Percentiles rank a stretch among this genome's conserved stretches.
These are phyloP conservation scores for Colletotrichum tamarilloi DNA, from an alignment of 2,329 filamentous ascomycete species.

Conservation along the genomic window DNA sequence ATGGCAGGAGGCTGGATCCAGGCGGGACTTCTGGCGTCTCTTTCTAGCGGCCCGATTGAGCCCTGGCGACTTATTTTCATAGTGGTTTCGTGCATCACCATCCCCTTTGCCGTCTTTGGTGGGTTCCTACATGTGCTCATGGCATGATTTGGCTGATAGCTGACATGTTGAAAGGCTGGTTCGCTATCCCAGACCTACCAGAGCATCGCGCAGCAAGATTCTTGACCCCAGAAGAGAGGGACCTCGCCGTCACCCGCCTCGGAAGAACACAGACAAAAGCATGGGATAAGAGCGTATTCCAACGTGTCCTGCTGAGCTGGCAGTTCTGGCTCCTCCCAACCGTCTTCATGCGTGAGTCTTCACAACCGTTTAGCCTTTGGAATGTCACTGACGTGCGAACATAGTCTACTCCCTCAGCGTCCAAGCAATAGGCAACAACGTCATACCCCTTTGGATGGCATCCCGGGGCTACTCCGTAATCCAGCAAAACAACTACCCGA, in stretches of 20 bases:
- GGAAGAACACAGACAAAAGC: slow-evolving; percentile 40
- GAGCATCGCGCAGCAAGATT: slow-evolving; percentile 53
- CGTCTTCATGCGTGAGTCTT: slow-evolving; percentile 54
- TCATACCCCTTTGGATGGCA: slow-evolving; percentile 57
- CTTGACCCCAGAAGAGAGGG: slow-evolving; percentile 47
- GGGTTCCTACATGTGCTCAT: background rate
- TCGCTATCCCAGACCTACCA: slow-evolving; percentile 56
- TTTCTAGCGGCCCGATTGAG: slow-evolving; percentile 49
- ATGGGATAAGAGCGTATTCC: slow-evolving; percentile 14
- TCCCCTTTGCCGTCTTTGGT: slow-evolving; percentile 54
- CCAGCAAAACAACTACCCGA: slow-evolving; percentile 58
- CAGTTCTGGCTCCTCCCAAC: slow-evolving; percentile 57
- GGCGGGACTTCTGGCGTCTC: slow-evolving; percentile 49
- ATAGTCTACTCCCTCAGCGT: slow-evolving; percentile 55
- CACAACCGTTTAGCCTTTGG: background rate
- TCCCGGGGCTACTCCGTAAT: slow-evolving; percentile 54
- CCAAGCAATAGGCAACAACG: slow-evolving; percentile 55
- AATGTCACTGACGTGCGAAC: background rate
- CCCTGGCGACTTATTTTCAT: slow-evolving; percentile 57
- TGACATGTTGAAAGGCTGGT: slow-evolving; percentile 47
- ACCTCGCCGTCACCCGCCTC: slow-evolving; percentile 50
- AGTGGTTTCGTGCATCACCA: slow-evolving; percentile 53
- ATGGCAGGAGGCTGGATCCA: slow-evolving; percentile 59
- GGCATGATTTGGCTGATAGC: background rate
- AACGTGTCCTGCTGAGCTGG: slow-evolving; percentile 48